Base-by-base conservation (phyloP, 2,329 filamentous ascomycete species). In the Fusarium albosuccineum region DNA sequence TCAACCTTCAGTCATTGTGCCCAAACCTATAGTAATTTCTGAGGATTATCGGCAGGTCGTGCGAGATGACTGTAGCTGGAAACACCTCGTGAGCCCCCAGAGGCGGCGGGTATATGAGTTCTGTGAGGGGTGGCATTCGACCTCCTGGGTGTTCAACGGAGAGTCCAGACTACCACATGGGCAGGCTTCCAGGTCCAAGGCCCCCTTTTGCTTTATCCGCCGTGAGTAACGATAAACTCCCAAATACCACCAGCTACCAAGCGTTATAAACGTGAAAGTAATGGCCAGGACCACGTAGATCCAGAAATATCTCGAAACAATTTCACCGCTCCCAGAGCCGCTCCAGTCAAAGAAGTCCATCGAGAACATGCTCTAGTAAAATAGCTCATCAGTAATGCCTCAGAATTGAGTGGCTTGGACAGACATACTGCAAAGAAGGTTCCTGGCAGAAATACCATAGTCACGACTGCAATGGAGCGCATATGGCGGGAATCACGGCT, bases 371-470 rank as follows among this genome's bases (percentile, higher is more conserved):
- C 48, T 64, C 62, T 64, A 5, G 5, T 22, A 6, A 27, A 10
- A 30, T 4, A 7, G 11, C 17, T 4, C 8, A 4, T 33, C n/a
- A 40, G 22, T 39, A 9, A 4, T 11, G 29, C 2, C 5, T 26
- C 6, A 10, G 14, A 11, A 8, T 7, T 22, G 10, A 10, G 10
- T 33, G 13, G 1, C 10, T 48, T 16, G 9, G 9, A 7, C 22
- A 5, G 13, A n/a, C 29, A 16, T 45, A 64, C 64, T 13, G 64
- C 49, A 30, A 61, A 52, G 16, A 67, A 62, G 2, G 64, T 65
- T 2, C 57, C 64, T 5, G 64, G 64, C 0, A 67, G 13, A 6
- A 65, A 67, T 6, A 65, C 14, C 64, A 67, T 65, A 0, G 62
- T 64, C 2, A 64, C 39, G 4, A 66, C 45, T 1, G 64, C 57